Evolutionary conservation across 2,329 filamentous ascomycete species (phyloP).

Genomic region (Aspergillus sp.): DNA sequence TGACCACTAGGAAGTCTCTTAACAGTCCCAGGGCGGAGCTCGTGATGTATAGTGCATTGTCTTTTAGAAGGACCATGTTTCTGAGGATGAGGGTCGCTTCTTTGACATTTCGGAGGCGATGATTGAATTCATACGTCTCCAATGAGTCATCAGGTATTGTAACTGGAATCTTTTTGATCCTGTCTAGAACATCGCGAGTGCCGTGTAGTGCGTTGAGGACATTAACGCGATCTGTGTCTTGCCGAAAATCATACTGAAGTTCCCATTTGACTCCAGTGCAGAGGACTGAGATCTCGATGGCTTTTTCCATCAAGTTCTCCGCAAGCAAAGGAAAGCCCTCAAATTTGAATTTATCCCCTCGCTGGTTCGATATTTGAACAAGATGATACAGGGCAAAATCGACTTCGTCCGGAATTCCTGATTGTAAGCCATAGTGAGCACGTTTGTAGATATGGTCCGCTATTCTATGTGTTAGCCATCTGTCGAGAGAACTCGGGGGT

Average conservation of each 20-base stretch:
- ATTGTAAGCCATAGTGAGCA: slow-evolving; percentile 79
- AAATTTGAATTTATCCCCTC: slow-evolving; percentile 94
- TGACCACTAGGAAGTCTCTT: slow-evolving; percentile 79
- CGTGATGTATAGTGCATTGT: slow-evolving; percentile 81
- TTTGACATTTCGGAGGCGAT: slow-evolving; percentile 72
- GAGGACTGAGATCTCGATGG: slow-evolving; percentile 72
- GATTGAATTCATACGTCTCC: slow-evolving; percentile 68
- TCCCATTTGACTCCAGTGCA: slow-evolving; percentile 84
- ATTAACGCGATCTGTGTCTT: slow-evolving; percentile 53
- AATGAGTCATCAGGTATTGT: slow-evolving; percentile 65
- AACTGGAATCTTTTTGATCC: slow-evolving; percentile 63
- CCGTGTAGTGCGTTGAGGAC: slow-evolving; percentile 65
- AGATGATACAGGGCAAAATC: slow-evolving; percentile 91
- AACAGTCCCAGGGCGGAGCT: slow-evolving; percentile 65
- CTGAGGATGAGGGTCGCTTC: slow-evolving; percentile 85
- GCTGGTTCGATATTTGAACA: slow-evolving; percentile 91
- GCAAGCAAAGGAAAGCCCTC: slow-evolving; percentile 86
- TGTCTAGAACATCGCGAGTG: slow-evolving; percentile 69
- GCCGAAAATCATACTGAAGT: slow-evolving; percentile 65
- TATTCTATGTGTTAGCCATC: slow-evolving; percentile 22
- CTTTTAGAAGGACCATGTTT: slow-evolving; percentile 92
- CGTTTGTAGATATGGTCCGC: slow-evolving; percentile 76
- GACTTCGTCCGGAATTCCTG: slow-evolving; percentile 75
- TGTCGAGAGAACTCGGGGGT: not conserved
- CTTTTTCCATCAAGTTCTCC: slow-evolving; percentile 83